Evolutionary conservation across 106 monocot species (phyloP), one percentile per base, ranked within the genome.

Genomic region (Allium fistulosum): DNA sequence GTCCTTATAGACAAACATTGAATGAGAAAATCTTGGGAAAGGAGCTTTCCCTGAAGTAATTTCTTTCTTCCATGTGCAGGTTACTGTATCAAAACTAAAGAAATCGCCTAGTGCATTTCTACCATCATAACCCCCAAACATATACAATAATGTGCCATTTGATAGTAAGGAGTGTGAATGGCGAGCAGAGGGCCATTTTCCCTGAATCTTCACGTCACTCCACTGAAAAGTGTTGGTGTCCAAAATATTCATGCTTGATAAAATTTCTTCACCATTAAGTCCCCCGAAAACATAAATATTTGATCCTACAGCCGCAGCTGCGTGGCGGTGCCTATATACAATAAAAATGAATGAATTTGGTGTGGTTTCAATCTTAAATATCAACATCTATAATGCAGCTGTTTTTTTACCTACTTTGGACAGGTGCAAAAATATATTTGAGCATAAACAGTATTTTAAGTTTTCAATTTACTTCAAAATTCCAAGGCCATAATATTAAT

Each of bases 101-200:
- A 97, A 65, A 61, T 97, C 92, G 63, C 79, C 78, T 17, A 97
- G 77, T 78, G 86, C 88, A 63, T 78, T 84, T 49, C 84, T 64
- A 52, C 92, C 92, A 78, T 97, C 77, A 78, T 84, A 80, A 53
- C 96, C 96, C 51, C 96, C 96, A 84, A 97, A 97, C 79, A 92
- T 69, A 69, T 77, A 84, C 16, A 97, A 72, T 27, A 70, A 59
- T 53, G 84, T 59, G 17, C 78, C 88, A 78, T 75, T 49, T 48
- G 88, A 79, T 46, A 87, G 74, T 71, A 92, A 22, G 69, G 81
- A 77, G 84, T 97, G 88, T 69, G 96, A 97, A 69, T 97, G 92
- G 2, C 96, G 91, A 84, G 92, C 80, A 76, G 76, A 80, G 11
- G 96, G 96, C 70, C 81, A 86, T 51, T 88, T 82, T 50, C 88